These are phyloP conservation scores for Leccinum imitatum DNA, from an alignment of 768 basidiomycete species.

Conservation along the genomic window DNA sequence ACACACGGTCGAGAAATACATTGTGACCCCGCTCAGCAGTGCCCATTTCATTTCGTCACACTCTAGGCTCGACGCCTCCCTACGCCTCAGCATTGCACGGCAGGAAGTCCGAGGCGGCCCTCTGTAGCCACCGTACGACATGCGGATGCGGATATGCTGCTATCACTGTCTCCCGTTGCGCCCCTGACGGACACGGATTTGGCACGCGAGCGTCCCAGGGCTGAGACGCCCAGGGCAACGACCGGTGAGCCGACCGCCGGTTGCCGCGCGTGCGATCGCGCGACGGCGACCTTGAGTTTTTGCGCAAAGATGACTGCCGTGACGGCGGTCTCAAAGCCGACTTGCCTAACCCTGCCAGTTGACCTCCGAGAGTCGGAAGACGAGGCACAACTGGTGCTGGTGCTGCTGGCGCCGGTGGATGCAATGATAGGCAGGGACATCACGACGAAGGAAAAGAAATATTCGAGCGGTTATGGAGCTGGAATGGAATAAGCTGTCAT, in stretches of 20 bases:
- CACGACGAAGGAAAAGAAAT: neutral
- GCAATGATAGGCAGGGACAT: conserved; percentile 2
- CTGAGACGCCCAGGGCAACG: neutral
- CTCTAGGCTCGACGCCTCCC: no score
- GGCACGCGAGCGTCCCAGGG: conserved; percentile 6
- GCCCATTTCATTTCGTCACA: neutral
- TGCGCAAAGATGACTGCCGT: conserved; percentile 22
- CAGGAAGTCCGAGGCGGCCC: neutral
- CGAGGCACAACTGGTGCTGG: neutral
- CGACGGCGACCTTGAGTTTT: conserved; percentile 22
- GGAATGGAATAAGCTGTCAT: neutral
- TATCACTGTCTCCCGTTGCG: neutral
- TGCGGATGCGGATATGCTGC: no score
- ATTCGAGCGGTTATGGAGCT: neutral
- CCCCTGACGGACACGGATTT: conserved; percentile 6
- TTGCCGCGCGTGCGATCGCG: conserved; percentile 6
- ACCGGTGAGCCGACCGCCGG: neutral
- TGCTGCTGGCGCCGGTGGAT: neutral
- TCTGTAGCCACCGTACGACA: conserved; percentile 1
- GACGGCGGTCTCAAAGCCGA: conserved; percentile 26
- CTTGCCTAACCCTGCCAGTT: conserved; percentile 7
- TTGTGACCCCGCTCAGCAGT: neutral
- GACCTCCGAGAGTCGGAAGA: conserved; percentile 1
- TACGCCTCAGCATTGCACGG: neutral
- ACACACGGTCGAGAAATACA: neutral